A percentile compares a stretch with the other conserved stretches of the same genome.
These are phyloP conservation scores for Cetradonia linearis DNA, from an alignment of 495 filamentous ascomycete genomes.

Conservation along the genomic window DNA sequence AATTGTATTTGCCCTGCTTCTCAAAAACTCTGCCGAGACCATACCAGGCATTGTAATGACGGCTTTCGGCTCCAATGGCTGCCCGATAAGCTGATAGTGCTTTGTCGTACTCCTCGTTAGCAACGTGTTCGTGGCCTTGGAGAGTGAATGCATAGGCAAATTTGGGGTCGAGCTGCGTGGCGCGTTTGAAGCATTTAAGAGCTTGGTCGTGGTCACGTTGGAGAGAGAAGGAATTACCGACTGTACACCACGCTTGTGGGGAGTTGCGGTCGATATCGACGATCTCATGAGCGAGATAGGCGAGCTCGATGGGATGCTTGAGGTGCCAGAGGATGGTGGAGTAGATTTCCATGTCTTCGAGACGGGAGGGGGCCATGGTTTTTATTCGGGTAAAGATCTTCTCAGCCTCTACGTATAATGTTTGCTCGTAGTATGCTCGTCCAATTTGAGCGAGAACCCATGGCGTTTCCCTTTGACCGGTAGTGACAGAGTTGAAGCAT, in stretches of 20 bases:
- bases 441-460: conserved; percentile 89
- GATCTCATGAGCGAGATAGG: conserved; percentile 82
- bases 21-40: conserved; percentile 88
- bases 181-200: conserved; percentile 87
- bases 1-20: conserved; percentile 84
- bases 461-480: conserved; percentile 79
- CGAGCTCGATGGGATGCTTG: conserved; percentile 81
- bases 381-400: conserved; percentile 71
- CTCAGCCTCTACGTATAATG: conserved; percentile 73
- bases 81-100: conserved; percentile 74
- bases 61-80: conserved; percentile 70
- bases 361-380: conserved; percentile 60
- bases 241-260: conserved; percentile 88
- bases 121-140: conserved; percentile 92
- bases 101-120: conserved; percentile 95
- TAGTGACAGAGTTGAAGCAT: conserved; percentile 56
- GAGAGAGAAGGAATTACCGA: conserved; percentile 95
- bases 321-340: conserved; percentile 96
- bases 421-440: conserved; percentile 79
- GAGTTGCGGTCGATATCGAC: conserved; percentile 77
- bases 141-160: conserved; percentile 95
- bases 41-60: conserved; percentile 97
- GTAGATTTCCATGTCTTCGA: conserved; percentile 94
- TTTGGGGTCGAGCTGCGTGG: conserved; percentile 75
- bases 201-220: conserved; percentile 91